Conservation (phyloP, 2,329 filamentous ascomycete genomes). For the Diplodia intermedia region DNA sequence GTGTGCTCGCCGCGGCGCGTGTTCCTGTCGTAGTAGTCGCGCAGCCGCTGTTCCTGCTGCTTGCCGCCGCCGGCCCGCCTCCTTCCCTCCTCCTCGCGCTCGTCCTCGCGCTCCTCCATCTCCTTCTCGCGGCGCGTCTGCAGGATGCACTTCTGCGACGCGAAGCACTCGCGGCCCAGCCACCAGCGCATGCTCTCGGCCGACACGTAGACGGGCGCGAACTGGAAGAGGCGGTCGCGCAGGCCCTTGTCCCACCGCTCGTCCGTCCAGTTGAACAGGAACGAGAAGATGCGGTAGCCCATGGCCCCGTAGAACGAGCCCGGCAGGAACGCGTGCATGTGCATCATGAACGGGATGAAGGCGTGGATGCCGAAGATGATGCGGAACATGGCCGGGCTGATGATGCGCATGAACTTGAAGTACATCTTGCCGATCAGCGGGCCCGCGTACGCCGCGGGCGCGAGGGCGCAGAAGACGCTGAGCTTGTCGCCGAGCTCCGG, state of each 20-base stretch:
- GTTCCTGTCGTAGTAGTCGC: slow-evolving; percentile 26
- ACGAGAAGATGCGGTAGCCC: slow-evolving; percentile 88
- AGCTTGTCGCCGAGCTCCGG: slow-evolving; percentile 83
- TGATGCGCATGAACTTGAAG: slow-evolving; percentile 87
- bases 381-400: slow-evolving; percentile 77
- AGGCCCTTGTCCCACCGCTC: slow-evolving; percentile 81
- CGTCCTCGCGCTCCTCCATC: slow-evolving; percentile 63
- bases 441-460: slow-evolving; percentile 88
- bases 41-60: slow-evolving; percentile 30
- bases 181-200: slow-evolving; percentile 95
- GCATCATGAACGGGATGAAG: slow-evolving; percentile 94
- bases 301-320: slow-evolving; percentile 76
- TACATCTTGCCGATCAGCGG: slow-evolving; percentile 85
- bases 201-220: slow-evolving; percentile 87
- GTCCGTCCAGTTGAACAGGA: slow-evolving; percentile 89
- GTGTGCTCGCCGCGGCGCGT: slow-evolving; percentile 11
- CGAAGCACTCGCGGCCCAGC: slow-evolving; percentile 87
- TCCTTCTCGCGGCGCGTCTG: slow-evolving; percentile 75
- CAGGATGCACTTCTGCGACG: slow-evolving; percentile 83
- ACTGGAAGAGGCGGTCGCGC: slow-evolving; percentile 85
- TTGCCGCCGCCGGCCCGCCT: slow-evolving; percentile 11
- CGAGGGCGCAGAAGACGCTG: slow-evolving; percentile 88
- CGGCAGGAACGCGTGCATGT: slow-evolving; percentile 72
- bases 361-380: slow-evolving; percentile 89
- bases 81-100: slow-evolving; percentile 46